Conservation (phyloP, 768 basidiomycete genomes). For the Phaffia australis region DNA sequence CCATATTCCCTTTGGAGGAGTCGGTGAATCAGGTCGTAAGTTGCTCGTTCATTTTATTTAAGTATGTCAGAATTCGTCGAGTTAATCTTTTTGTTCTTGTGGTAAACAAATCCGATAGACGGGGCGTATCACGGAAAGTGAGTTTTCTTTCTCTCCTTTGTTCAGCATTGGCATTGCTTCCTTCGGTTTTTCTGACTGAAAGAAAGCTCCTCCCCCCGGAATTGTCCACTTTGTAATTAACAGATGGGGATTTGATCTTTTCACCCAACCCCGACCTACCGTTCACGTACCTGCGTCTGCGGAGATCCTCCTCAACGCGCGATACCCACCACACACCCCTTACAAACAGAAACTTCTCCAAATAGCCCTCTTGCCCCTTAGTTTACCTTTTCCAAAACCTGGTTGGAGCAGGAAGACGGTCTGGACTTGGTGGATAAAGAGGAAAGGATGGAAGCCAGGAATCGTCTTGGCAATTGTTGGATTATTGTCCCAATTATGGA, state of each 20-base stretch:
- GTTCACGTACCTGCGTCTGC: conserved; percentile 11
- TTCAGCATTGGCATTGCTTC: too few species aligned
- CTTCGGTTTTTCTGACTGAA: too few species aligned
- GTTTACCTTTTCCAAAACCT: conserved; percentile 1
- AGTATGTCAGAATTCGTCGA: not conserved
- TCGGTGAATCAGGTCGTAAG: conserved; percentile 16
- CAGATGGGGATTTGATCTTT: conserved; percentile 19
- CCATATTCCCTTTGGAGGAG: conserved; percentile 16
- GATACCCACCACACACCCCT: conserved; percentile 18
- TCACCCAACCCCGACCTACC: conserved; percentile 11
- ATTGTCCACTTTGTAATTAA: too few species aligned
- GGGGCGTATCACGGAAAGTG: conserved; percentile 19
- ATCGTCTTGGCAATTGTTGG: not conserved
- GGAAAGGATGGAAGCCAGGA: conserved; percentile 10
- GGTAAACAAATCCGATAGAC: not conserved
- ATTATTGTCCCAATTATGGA: too few species aligned
- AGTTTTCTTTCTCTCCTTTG: too few species aligned
- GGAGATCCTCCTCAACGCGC: conserved; percentile 8
- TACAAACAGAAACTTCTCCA: not conserved
- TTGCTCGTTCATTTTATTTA: not conserved
- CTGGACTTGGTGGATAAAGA: conserved; percentile 7
- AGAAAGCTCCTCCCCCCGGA: too few species aligned
- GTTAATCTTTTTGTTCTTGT: not conserved
- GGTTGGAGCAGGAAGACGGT: not conserved
- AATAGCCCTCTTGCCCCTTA: not conserved